Evolutionary conservation across 2,329 filamentous ascomycete genomes (phyloP).

Genomic region (Pseudohalonectria lignicola): DNA sequence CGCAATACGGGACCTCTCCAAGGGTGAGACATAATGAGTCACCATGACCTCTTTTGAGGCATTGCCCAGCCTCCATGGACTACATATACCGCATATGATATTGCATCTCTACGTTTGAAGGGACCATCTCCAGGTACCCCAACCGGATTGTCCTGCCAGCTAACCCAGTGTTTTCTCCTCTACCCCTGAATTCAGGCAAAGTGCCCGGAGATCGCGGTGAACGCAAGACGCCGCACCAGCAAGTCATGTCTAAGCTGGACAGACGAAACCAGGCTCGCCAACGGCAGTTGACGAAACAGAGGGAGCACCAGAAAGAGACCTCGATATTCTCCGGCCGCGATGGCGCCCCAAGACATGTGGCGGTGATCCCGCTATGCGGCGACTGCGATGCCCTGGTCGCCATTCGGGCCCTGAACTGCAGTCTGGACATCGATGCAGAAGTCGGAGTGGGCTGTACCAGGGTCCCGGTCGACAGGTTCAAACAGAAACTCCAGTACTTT

Average conservation of each 20-base stretch:
- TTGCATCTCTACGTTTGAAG: no score
- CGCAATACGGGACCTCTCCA: slow-evolving; percentile 70
- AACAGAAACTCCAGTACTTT: slow-evolving; percentile 85
- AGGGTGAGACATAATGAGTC: slow-evolving; percentile 45
- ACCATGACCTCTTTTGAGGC: no score
- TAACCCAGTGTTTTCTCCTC: no score
- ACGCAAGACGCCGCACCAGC: slow-evolving; percentile 85
- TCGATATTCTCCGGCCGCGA: slow-evolving; percentile 79
- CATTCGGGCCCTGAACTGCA: slow-evolving; percentile 61
- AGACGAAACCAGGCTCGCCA: slow-evolving; percentile 92
- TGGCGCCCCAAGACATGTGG: slow-evolving; percentile 79
- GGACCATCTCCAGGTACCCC: no score
- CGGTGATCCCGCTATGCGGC: slow-evolving; percentile 71
- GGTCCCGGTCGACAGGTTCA: slow-evolving; percentile 78
- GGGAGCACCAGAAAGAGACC: slow-evolving; percentile 67
- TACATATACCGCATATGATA: neutral
- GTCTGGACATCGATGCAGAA: slow-evolving; percentile 66
- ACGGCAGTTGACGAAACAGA: slow-evolving; percentile 71
- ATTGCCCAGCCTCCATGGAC: no score
- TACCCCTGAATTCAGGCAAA: slow-evolving; percentile 71
- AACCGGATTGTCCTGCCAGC: no score
- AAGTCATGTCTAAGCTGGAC: slow-evolving; percentile 95
- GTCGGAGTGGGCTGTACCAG: slow-evolving; percentile 48
- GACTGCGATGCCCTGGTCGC: slow-evolving; percentile 58
- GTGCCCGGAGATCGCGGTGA: slow-evolving; percentile 52